Conservation (phyloP, 2,329 filamentous ascomycete species). For the Pseudogymnoascus sp. region DNA sequence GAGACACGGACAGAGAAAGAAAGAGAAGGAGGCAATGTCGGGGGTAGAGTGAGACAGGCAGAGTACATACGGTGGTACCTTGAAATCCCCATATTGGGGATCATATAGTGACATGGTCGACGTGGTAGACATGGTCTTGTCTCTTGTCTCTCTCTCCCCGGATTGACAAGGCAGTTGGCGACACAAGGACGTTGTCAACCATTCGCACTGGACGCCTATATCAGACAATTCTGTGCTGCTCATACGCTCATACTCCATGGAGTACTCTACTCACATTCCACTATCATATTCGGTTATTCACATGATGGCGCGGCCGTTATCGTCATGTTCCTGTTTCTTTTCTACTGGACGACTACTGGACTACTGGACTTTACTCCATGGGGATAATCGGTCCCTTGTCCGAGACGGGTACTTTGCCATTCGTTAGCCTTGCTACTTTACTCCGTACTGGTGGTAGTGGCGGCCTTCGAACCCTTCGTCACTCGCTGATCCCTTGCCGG, state of each 20-base stretch:
- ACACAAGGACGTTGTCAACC: neutral
- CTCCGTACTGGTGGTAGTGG: neutral
- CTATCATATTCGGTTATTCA: neutral
- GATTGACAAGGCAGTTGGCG: neutral
- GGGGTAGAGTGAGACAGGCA: slow-evolving; percentile 3
- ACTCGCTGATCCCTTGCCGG: neutral
- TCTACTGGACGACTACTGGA: too few species aligned
- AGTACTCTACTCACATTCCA: neutral
- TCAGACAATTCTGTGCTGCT: neutral
- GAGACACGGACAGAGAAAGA: neutral
- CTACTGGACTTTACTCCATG: neutral
- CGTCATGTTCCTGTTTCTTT: neutral
- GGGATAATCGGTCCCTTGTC: neutral
- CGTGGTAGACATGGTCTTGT: neutral
- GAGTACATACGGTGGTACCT: neutral
- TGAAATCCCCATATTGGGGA: neutral
- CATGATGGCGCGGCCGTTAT: neutral
- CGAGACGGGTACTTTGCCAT: too few species aligned
- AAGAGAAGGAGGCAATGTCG: neutral
- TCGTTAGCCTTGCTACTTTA: neutral
- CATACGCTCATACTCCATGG: neutral
- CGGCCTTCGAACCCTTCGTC: neutral
- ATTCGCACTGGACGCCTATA: neutral
- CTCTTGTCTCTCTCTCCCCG: neutral
- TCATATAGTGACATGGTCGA: neutral